Evolutionary conservation across 192 early-diverging fungal species (phyloP), one percentile per base, ranked within the genome.

Genomic region (Linnemannia schmuckeri): DNA sequence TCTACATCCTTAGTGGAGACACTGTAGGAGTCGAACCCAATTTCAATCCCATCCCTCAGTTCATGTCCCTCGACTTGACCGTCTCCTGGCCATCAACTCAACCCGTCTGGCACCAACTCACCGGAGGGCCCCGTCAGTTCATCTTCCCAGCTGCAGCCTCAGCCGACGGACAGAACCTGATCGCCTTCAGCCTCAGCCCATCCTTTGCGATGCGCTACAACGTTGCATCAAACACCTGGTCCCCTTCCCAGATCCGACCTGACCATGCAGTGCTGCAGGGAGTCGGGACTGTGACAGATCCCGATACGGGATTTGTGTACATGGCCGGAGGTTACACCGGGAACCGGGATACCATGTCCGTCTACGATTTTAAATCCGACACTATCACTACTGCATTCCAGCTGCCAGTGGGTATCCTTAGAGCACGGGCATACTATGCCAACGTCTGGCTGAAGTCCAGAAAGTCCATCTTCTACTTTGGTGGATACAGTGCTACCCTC

Each of bases 261-360:
- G 33, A 13, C 35, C 38, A 70, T 37, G 46, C 38, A 27, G 3
- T 2, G 3, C 40, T 71, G 41, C 76, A 87, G 33, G 85, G 85
- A 9, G 47, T 81, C 40, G 76, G 85, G 35, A 79, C 85, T 9
- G 85, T 87, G 37, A 78, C 80, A 47, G 79, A 81, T 54, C 79
- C 80, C 22, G 6, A 24, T 15, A 81, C 79, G 20, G 79, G 79
- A 2, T 63, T 71, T 6, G 85, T 78, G 33, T 87, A 87, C 22
- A 9, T 87, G 30, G 79, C 85, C 18, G 85, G 44, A 22, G 75
- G 79, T 35, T 87, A 75, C 42, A 87, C 85, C 1, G 75, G 54
- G 24, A 7, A 8, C 17, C 80, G 85, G 24, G 38, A 78, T 42
- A 57, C 46, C 10, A 78, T 87, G 79, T 74, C 38, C 27, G 46